Evolutionary conservation across 2,329 filamentous ascomycete species (phyloP).

Genomic region (Hymenoscyphus albidus): DNA sequence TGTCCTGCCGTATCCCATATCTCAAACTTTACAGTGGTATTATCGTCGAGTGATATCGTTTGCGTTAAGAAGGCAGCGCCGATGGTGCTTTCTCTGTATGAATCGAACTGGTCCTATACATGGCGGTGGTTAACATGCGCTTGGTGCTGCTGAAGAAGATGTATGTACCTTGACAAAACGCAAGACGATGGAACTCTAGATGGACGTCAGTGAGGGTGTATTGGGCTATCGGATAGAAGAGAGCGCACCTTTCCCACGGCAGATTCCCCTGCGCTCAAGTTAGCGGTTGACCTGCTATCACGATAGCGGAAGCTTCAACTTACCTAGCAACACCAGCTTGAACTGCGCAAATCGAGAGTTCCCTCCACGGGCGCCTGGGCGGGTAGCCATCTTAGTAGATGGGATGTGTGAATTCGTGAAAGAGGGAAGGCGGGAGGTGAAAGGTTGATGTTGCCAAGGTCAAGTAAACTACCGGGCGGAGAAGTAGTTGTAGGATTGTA

Average conservation of each 20-base stretch:
- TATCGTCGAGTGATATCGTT: constrained; percentile 96
- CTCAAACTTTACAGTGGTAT: constrained; percentile 98
- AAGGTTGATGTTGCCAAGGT: neutral
- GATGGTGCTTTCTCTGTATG: constrained; percentile 41
- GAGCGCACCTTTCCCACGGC: constrained; percentile 88
- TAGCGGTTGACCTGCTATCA: constrained; percentile 28
- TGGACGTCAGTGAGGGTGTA: constrained; percentile 21
- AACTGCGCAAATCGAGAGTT: constrained; percentile 96
- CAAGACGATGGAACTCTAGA: constrained; percentile 90
- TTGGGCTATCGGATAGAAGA: neutral
- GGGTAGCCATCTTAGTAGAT: constrained; percentile 67
- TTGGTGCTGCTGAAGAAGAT: neutral
- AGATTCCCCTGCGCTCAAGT: constrained; percentile 71
- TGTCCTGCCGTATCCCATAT: constrained; percentile 99
- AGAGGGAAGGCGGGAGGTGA: constrained; percentile 9
- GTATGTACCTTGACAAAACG: constrained; percentile 88
- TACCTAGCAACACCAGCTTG: constrained; percentile 96
- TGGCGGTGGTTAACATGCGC: constrained; percentile 8
- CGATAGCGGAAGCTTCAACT: constrained; percentile 34
- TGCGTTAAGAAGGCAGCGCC: constrained; percentile 96
- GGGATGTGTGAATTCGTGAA: neutral
- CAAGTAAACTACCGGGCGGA: neutral
- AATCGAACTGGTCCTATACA: constrained; percentile 92
- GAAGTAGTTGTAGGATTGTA: neutral
- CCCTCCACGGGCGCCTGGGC: constrained; percentile 59